Percentiles rank a stretch among this genome's conserved stretches.
These are phyloP conservation scores for Viola pubescens DNA, from an alignment of 441 rosid genomes.

Conservation along the genomic window DNA sequence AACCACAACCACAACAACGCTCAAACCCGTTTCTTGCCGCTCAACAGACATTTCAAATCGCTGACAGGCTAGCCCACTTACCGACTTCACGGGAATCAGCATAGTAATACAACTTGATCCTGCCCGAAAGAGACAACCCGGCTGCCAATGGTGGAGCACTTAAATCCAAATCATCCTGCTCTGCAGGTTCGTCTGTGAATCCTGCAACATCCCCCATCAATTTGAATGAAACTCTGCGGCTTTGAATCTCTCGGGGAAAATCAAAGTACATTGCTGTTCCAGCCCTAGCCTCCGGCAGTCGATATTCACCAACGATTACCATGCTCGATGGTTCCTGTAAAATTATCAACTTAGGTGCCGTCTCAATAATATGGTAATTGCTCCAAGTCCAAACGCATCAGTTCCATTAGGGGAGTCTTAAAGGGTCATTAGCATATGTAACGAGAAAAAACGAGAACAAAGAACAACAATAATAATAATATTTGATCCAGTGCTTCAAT, in stretches of 20 bases:
- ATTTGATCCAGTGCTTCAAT: too few species aligned
- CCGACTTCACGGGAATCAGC: constrained; percentile 83
- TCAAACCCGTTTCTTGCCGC: constrained; percentile 4
- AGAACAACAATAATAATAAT: background rate
- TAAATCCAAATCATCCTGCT: constrained; percentile 49
- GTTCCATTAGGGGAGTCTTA: background rate
- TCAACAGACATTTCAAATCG: constrained; percentile 28
- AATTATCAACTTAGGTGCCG: constrained; percentile 13
- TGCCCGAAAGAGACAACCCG: constrained; percentile 61
- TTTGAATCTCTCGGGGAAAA: constrained; percentile 61
- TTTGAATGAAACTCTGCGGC: constrained; percentile 51
- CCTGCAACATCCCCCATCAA: constrained; percentile 82
- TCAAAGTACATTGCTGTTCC: constrained; percentile 89
- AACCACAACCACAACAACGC: constrained; percentile 14
- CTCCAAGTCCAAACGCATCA: background rate
- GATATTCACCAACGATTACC: constrained; percentile 72
- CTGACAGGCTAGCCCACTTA: constrained; percentile 87
- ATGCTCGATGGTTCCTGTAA: constrained; percentile 61
- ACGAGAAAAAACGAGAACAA: background rate
- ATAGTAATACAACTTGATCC: constrained; percentile 67
- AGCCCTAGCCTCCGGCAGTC: constrained; percentile 65
- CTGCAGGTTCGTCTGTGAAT: constrained; percentile 64
- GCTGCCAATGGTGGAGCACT: constrained; percentile 45
- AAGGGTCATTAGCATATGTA: too few species aligned
- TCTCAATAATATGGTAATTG: background rate